Conservation (phyloP, 345 rosid species). For the Erodium maritimum region DNA sequence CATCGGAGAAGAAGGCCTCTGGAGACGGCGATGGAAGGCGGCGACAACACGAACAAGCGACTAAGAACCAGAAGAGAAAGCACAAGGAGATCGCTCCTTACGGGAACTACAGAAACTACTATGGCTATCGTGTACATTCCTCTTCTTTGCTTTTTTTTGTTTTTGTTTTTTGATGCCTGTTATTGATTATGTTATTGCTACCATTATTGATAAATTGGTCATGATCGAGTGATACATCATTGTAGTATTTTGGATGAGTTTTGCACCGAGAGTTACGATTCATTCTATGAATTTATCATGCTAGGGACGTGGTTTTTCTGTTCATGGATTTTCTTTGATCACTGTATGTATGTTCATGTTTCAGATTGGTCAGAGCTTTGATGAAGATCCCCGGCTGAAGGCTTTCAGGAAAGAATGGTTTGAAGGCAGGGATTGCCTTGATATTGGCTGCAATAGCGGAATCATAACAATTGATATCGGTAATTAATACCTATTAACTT, state of each 20-base stretch:
- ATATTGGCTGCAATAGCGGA: slow-evolving; percentile 90
- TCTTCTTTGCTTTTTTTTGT: background rate
- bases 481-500: background rate
- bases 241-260: no score
- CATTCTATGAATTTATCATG: no score
- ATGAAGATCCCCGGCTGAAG: slow-evolving; percentile 78
- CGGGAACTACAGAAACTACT: slow-evolving; percentile 81
- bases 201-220: no score
- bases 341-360: slow-evolving; percentile 1
- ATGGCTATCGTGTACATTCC: slow-evolving; percentile 67
- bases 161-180: background rate
- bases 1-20: background rate
- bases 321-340: background rate
- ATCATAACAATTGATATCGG: slow-evolving; percentile 71
- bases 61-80: slow-evolving; percentile 22
- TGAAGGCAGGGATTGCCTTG: slow-evolving; percentile 66
- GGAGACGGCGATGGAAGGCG: background rate
- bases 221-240: no score
- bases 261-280: no score
- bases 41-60: slow-evolving; percentile 4
- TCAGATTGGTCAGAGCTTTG: slow-evolving; percentile 52
- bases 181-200: no score
- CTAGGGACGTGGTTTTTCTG: no score
- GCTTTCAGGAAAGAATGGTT: slow-evolving; percentile 79
- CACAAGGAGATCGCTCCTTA: slow-evolving; percentile 44